phyloP scores from a whole-genome alignment of 345 rosid genomes.

The Cardamine chenopodiifolia region DNA sequence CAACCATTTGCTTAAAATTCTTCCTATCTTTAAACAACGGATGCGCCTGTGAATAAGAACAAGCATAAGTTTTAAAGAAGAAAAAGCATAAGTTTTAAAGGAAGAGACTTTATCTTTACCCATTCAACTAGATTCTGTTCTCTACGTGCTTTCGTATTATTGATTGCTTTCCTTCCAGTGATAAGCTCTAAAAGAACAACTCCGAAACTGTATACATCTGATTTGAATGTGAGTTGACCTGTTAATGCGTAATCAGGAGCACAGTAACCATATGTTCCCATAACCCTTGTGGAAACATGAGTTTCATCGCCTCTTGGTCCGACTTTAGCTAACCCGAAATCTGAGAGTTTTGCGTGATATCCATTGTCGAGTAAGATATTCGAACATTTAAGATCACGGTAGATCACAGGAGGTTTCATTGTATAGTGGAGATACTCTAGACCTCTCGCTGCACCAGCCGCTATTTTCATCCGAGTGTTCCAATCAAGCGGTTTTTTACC shows the following conservation, averaged over 20 bases:
- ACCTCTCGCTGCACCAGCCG: slow-evolving; percentile 82
- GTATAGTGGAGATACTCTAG: slow-evolving; percentile 76
- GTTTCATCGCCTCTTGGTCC: slow-evolving; percentile 86
- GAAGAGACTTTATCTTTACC: slow-evolving; percentile 50
- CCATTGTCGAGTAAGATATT: slow-evolving; percentile 73
- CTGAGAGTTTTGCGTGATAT: slow-evolving; percentile 45
- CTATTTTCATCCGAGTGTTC: slow-evolving; percentile 77
- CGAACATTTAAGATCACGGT: slow-evolving; percentile 80
- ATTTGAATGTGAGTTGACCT: slow-evolving; percentile 76
- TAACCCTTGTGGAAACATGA: slow-evolving; percentile 90
- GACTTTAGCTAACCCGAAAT: slow-evolving; percentile 90
- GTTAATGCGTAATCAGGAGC: slow-evolving; percentile 57
- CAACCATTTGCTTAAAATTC: slow-evolving; percentile 67
- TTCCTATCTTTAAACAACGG: slow-evolving; percentile 79
- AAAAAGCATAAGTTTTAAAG: too few relatives aligned
- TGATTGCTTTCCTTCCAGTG: slow-evolving; percentile 78
- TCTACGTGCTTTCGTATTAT: slow-evolving; percentile 45
- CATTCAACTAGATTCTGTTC: slow-evolving; percentile 78
- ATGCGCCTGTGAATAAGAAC: slow-evolving; percentile 54
- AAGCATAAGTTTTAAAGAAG: neutral
- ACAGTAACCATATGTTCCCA: slow-evolving; percentile 95
- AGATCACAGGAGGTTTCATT: slow-evolving; percentile 74
- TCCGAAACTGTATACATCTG: slow-evolving; percentile 87
- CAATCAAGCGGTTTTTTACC: slow-evolving; percentile 57
- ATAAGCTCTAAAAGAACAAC: slow-evolving; percentile 83